Evolutionary conservation across 768 basidiomycete species (phyloP).

Genomic region (Pulveroboletus sp.): DNA sequence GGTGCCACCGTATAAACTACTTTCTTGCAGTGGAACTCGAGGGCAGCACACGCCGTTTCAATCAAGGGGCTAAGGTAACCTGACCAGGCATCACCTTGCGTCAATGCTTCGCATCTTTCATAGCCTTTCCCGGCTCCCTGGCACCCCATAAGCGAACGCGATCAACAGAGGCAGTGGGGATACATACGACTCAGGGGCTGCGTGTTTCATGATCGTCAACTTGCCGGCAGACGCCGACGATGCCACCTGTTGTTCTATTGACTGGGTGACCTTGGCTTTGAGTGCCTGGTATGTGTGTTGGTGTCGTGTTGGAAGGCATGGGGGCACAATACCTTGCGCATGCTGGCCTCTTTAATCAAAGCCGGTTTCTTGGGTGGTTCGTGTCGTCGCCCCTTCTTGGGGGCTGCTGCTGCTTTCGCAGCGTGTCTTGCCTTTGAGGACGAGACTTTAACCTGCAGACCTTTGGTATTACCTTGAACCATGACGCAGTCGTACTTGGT

Average conservation of each 20-base stretch:
- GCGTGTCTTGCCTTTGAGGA: conserved; percentile 48
- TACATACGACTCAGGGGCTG: conserved; percentile 30
- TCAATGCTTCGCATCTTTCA: conserved; percentile 20
- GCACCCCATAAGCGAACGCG: background rate
- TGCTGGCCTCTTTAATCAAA: conserved; percentile 67
- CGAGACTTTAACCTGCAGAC: conserved; percentile 52
- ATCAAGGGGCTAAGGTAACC: background rate
- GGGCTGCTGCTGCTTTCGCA: conserved; percentile 60
- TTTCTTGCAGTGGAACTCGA: background rate
- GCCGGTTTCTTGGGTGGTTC: conserved; percentile 79
- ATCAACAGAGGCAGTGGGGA: background rate
- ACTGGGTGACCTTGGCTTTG: conserved; percentile 86
- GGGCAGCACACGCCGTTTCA: conserved; percentile 5
- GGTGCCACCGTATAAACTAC: background rate
- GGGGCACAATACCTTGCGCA: conserved; percentile 57
- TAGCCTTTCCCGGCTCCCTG: conserved; percentile 20
- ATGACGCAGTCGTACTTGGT: conserved; percentile 22
- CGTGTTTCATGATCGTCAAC: conserved; percentile 87
- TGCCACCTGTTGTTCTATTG: conserved; percentile 90
- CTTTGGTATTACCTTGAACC: conserved; percentile 87
- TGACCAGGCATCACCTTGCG: background rate
- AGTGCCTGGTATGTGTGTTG: conserved; percentile 48
- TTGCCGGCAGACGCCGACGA: conserved; percentile 84
- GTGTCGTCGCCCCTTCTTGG: conserved; percentile 75
- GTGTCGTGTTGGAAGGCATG: background rate